Evolutionary conservation across 768 basidiomycete species (phyloP).

Genomic region (Boletus rex-veris): DNA sequence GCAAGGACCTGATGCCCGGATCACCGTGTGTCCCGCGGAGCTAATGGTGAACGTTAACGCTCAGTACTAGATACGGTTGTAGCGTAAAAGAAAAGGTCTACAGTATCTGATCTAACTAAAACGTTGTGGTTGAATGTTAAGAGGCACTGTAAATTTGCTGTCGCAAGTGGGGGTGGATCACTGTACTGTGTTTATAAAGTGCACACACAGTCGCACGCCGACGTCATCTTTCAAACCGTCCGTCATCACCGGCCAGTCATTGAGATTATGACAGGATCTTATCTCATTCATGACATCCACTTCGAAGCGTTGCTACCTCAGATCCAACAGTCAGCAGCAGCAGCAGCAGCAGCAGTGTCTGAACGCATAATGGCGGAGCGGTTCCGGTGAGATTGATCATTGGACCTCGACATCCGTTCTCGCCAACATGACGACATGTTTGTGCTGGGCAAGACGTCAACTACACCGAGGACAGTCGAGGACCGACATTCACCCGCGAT

Average conservation of each 20-base stretch:
- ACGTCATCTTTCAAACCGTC: neutral
- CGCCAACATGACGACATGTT: neutral
- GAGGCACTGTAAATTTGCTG: no score
- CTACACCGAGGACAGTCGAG: no score
- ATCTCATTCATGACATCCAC: neutral
- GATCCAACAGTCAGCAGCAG: no score
- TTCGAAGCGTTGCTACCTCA: neutral
- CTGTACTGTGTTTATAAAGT: neutral
- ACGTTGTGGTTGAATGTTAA: no score
- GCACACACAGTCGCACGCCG: neutral
- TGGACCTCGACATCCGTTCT: neutral
- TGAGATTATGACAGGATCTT: neutral
- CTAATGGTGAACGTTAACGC: neutral
- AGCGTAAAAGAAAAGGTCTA: no score
- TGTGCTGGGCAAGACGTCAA: no score
- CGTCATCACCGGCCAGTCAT: neutral
- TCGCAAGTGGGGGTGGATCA: no score
- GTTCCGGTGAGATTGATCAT: neutral
- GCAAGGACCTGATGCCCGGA: neutral
- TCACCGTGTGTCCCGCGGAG: slow-evolving; percentile 3
- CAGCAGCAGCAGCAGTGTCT: no score
- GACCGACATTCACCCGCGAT: neutral
- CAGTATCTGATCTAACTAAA: no score
- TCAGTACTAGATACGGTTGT: no score
- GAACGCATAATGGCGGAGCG: neutral